Evolutionary conservation across 352 stramenopile genomes (phyloP).

Genomic region (Globisporangium polare): DNA sequence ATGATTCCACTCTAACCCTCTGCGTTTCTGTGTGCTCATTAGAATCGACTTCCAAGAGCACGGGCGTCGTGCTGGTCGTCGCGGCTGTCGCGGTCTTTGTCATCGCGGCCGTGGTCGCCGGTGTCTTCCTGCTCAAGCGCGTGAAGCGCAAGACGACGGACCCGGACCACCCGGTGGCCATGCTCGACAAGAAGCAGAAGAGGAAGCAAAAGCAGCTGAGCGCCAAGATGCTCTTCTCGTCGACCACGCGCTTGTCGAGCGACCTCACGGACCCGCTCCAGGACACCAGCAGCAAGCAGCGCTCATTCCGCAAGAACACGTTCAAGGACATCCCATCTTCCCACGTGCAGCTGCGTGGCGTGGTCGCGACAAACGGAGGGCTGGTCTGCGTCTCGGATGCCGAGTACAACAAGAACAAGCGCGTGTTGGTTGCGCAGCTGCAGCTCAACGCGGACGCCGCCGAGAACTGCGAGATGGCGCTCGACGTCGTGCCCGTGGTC

Average conservation of each 20-base stretch:
- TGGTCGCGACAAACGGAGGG: constrained; percentile 43
- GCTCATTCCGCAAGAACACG: constrained; percentile 41
- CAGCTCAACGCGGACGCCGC: constrained; percentile 49
- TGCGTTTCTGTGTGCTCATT: neutral
- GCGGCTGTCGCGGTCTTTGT: constrained; percentile 37
- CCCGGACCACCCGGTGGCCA: constrained; percentile 27
- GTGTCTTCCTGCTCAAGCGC: constrained; percentile 54
- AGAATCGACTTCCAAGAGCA: constrained; percentile 9
- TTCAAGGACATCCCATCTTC: constrained; percentile 49
- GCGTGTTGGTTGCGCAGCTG: constrained; percentile 58
- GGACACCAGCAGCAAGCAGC: constrained; percentile 5
- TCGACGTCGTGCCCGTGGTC: constrained; percentile 52
- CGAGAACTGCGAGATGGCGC: constrained; percentile 46
- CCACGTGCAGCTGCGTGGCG: constrained; percentile 33
- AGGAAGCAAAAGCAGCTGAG: constrained; percentile 8
- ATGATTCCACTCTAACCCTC: neutral
- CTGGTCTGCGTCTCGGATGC: constrained; percentile 43
- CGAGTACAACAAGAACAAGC: constrained; percentile 34
- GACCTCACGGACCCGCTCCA: constrained; percentile 28
- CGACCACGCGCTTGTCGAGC: constrained; percentile 22
- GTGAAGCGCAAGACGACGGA: constrained; percentile 44
- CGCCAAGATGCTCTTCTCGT: constrained; percentile 25
- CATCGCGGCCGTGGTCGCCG: constrained; percentile 35
- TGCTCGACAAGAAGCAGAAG: constrained; percentile 39
- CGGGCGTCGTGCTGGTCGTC: constrained; percentile 36